phyloP scores from a whole-genome alignment of 2,329 filamentous ascomycete genomes.

The Penicillium glabrum region DNA sequence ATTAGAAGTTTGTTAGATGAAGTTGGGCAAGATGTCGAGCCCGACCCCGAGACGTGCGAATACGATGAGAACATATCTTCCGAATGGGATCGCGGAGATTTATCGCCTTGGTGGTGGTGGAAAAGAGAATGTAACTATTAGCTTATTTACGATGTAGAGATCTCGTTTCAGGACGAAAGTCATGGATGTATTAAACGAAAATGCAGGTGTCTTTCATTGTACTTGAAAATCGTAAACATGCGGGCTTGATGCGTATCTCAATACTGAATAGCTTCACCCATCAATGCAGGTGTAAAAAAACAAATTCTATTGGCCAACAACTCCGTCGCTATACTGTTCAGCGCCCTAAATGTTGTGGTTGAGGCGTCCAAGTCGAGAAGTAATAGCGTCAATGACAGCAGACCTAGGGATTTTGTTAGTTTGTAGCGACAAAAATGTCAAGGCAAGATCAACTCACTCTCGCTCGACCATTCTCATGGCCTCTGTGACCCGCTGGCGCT shows the following conservation, averaged over 20 bases:
- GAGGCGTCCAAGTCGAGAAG: conserved; percentile 41
- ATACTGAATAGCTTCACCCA: background rate
- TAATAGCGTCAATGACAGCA: conserved; percentile 45
- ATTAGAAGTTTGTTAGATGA: background rate
- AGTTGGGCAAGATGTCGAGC: background rate
- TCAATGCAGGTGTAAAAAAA: background rate
- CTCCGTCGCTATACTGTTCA: background rate
- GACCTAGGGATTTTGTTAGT: conserved; percentile 27
- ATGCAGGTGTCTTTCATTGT: background rate
- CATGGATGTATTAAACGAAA: background rate
- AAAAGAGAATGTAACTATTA: background rate
- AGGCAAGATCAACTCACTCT: conserved; percentile 38
- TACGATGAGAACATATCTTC: background rate
- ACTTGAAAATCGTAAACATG: background rate
- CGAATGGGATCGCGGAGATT: background rate
- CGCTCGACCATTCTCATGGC: conserved; percentile 53
- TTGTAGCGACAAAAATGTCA: background rate
- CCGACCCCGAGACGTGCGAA: background rate
- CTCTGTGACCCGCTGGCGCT: conserved; percentile 47
- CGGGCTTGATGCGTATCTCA: background rate
- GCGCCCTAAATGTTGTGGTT: conserved; percentile 31
- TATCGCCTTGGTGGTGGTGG: background rate
- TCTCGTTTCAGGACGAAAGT: background rate
- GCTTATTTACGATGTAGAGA: background rate
- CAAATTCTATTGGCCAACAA: background rate